These are phyloP conservation scores for Austroboletus novae-zelandiae DNA, from an alignment of 1,284 basidiomycete genomes.

Conservation along the genomic window DNA sequence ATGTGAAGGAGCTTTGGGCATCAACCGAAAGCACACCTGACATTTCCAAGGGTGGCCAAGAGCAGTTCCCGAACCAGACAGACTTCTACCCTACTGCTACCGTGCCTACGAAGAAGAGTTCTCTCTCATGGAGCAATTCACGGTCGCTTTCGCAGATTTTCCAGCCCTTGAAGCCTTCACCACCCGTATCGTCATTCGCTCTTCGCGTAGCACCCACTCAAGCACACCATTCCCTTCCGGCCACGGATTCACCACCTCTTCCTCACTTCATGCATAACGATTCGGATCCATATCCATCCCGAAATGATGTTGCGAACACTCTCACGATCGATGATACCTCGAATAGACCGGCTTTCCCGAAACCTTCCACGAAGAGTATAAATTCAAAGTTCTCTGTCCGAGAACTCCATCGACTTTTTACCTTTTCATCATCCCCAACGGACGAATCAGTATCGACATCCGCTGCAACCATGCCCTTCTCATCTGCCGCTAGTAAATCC, in stretches of 20 bases:
- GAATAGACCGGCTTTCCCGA: conserved; percentile 10
- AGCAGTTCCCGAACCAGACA: conserved; percentile 16
- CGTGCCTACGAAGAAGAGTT: conserved; percentile 8
- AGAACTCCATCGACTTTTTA: conserved; percentile 34
- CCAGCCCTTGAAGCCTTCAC: conserved; percentile 15
- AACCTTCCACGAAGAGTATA: conserved; percentile 13
- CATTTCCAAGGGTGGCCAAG: conserved; percentile 24
- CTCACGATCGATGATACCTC: conserved; percentile 17
- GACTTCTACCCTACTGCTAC: conserved; percentile 1
- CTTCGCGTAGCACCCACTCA: conserved; percentile 1
- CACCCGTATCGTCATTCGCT: conserved; percentile 9
- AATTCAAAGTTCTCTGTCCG: conserved; percentile 28
- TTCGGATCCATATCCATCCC: conserved; percentile 8
- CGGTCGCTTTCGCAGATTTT: conserved; percentile 28
- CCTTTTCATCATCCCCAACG: conserved; percentile 36
- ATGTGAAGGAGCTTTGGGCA: conserved; percentile 39
- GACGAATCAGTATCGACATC: conserved; percentile 4
- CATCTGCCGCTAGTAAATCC: conserved; percentile 1
- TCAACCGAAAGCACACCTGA: conserved; percentile 31
- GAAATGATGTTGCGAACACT: conserved; percentile 11
- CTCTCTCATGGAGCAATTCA: conserved; percentile 20
- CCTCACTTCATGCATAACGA: conserved; percentile 6
- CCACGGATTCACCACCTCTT: conserved; percentile 8
- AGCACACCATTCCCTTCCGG: conserved; percentile 1
- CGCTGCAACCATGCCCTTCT: neutral